Conservation (phyloP, 371 early-diverging fungal genomes). For the Mycotypha africana region DNA sequence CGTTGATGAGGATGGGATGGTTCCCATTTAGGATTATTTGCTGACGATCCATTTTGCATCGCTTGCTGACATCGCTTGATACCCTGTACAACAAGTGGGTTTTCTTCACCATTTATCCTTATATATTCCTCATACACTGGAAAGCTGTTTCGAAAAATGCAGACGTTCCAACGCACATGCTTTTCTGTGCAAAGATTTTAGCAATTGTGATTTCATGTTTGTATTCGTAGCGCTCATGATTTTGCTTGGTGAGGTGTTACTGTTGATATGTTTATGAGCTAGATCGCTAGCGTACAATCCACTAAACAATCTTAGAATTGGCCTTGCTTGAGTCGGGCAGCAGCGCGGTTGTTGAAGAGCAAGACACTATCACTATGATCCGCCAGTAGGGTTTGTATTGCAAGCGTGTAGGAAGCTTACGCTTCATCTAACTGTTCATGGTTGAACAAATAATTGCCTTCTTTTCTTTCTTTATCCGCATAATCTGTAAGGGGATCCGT, state of each 20-base stretch:
- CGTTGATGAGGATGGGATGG: not conserved
- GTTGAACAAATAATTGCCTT: slow-evolving; percentile 83
- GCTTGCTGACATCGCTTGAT: slow-evolving; percentile 33
- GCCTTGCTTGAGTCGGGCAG: slow-evolving; percentile 80
- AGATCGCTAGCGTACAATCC: slow-evolving; percentile 44
- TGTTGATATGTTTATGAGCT: slow-evolving; percentile 2
- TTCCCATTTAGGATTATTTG: too few relatives aligned
- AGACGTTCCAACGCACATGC: slow-evolving; percentile 78
- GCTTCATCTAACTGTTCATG: slow-evolving; percentile 87
- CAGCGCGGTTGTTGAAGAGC: slow-evolving; percentile 87
- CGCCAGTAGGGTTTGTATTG: slow-evolving; percentile 52
- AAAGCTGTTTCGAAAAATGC: slow-evolving; percentile 76
- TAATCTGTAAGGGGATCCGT: slow-evolving; percentile 9
- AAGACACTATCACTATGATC: slow-evolving; percentile 62
- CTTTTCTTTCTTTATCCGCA: slow-evolving; percentile 42
- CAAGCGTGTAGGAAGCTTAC: slow-evolving; percentile 64
- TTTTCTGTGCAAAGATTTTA: slow-evolving; percentile 41
- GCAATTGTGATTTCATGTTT: slow-evolving; percentile 8
- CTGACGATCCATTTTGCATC: too few relatives aligned
- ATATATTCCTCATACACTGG: slow-evolving; percentile 60
- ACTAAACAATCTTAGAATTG: slow-evolving; percentile 64
- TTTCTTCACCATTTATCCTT: slow-evolving; percentile 34
- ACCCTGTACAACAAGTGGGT: slow-evolving; percentile 46
- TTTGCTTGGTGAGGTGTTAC: slow-evolving; percentile 28
- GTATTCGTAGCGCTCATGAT: slow-evolving; percentile 11